These are phyloP conservation scores for Funneliformis geosporum DNA, from an alignment of 192 early-diverging fungal species.

Conservation along the genomic window DNA sequence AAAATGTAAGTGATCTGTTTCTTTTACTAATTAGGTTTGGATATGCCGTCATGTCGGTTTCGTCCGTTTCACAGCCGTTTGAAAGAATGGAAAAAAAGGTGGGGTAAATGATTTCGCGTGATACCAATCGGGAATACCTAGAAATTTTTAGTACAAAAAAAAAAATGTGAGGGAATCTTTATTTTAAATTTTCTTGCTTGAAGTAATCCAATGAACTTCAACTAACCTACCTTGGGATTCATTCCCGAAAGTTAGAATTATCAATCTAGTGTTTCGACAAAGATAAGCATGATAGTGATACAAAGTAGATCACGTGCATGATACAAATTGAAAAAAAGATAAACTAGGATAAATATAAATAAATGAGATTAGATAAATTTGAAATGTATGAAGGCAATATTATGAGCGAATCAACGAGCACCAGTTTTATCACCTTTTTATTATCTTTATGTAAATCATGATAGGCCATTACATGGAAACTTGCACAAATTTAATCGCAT, in stretches of 20 bases:
- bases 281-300: too few species aligned
- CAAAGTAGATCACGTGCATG: too few species aligned
- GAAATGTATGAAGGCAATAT: background rate
- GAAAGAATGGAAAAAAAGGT: background rate
- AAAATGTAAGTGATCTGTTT: background rate
- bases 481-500: background rate
- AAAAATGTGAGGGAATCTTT: too few species aligned
- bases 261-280: too few species aligned
- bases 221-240: too few species aligned
- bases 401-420: background rate
- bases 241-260: too few species aligned
- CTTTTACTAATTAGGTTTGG: background rate
- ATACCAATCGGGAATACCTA: background rate
- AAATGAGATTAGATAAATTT: too few species aligned
- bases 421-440: background rate
- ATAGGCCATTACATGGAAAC: background rate
- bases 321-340: too few species aligned
- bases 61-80: background rate
- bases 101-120: background rate
- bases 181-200: too few species aligned
- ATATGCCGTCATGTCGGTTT: background rate
- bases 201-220: too few species aligned
- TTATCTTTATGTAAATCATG: background rate
- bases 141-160: background rate
- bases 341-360: too few species aligned